Evolutionary conservation across 352 stramenopile genomes (phyloP).

Genomic region (Phytophthora gonapodyides): DNA sequence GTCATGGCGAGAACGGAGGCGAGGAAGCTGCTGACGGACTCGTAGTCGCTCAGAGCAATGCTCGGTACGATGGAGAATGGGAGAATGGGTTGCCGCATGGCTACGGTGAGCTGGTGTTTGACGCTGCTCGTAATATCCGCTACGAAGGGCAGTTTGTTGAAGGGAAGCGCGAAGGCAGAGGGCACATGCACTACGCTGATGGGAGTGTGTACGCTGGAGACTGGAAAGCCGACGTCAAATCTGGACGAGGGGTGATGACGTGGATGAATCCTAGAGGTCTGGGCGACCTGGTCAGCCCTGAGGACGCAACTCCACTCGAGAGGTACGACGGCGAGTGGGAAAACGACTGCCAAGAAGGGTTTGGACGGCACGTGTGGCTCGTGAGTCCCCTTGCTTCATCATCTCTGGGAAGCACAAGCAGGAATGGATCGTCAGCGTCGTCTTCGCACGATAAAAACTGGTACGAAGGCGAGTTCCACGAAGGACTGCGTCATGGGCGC

Average conservation of each 20-base stretch:
- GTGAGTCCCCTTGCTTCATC: conserved; percentile 9
- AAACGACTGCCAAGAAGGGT: conserved; percentile 74
- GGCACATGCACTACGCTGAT: conserved; percentile 69
- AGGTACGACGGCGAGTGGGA: conserved; percentile 81
- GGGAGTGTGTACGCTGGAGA: conserved; percentile 73
- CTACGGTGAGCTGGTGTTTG: conserved; percentile 72
- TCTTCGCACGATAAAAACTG: conserved; percentile 69
- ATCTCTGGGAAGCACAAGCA: conserved; percentile 1
- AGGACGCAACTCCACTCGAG: conserved; percentile 36
- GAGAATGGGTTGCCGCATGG: conserved; percentile 70
- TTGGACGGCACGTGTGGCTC: conserved; percentile 84
- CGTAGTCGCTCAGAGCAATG: conserved; percentile 51
- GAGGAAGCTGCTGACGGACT: neutral
- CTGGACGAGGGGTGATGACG: conserved; percentile 77
- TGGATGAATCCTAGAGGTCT: conserved; percentile 44
- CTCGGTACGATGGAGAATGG: conserved; percentile 84
- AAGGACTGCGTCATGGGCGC: conserved; percentile 65
- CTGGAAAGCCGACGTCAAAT: conserved; percentile 73
- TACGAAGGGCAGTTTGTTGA: conserved; percentile 63
- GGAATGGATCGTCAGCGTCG: conserved; percentile 6
- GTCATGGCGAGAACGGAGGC: neutral
- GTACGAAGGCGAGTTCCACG: conserved; percentile 81
- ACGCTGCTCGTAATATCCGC: conserved; percentile 52
- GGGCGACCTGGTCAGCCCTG: conserved; percentile 7
- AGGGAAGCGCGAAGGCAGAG: conserved; percentile 59